Evolutionary conservation across 352 stramenopile species (phyloP).

Genomic region (Globisporangium echinulatum): DNA sequence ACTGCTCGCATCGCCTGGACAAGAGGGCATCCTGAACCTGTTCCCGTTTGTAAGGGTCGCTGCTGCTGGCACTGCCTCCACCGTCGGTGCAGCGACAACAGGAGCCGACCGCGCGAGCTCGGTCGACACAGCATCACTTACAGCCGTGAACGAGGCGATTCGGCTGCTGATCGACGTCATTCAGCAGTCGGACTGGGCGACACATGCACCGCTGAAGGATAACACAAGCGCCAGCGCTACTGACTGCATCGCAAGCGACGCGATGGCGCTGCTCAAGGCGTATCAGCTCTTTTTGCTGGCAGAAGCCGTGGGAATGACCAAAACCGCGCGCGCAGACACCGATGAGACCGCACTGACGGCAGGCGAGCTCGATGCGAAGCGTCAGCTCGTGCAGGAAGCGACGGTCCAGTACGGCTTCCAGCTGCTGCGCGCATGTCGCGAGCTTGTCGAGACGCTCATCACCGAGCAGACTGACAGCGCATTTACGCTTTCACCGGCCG

Average conservation of each 20-base stretch:
- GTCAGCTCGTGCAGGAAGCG: slow-evolving; percentile 61
- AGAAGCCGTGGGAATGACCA: slow-evolving; percentile 64
- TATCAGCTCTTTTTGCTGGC: slow-evolving; percentile 77
- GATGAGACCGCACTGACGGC: background rate
- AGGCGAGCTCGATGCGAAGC: slow-evolving; percentile 13
- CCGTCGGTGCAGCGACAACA: no score
- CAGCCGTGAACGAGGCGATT: slow-evolving; percentile 32
- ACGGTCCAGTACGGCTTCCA: slow-evolving; percentile 60
- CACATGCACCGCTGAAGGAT: background rate
- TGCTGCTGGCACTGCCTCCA: no score
- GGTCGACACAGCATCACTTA: background rate
- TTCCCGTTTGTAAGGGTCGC: slow-evolving; percentile 28
- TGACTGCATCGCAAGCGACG: slow-evolving; percentile 24
- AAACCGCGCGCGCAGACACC: slow-evolving; percentile 19
- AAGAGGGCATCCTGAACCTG: slow-evolving; percentile 64
- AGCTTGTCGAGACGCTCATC: slow-evolving; percentile 39
- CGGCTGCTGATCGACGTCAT: slow-evolving; percentile 32
- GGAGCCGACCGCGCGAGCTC: no score
- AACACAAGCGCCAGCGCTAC: background rate
- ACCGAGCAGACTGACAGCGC: slow-evolving; percentile 44
- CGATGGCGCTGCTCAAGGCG: slow-evolving; percentile 52
- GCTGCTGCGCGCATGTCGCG: slow-evolving; percentile 50
- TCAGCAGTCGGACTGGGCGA: slow-evolving; percentile 4
- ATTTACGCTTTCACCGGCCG: slow-evolving; percentile 23
- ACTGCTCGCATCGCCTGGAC: slow-evolving; percentile 44